A percentile compares a stretch with the other conserved stretches of the same genome.
Evolutionary conservation across 2,329 filamentous ascomycete genomes (phyloP).

Genomic region (Talaromyces atroroseus): DNA sequence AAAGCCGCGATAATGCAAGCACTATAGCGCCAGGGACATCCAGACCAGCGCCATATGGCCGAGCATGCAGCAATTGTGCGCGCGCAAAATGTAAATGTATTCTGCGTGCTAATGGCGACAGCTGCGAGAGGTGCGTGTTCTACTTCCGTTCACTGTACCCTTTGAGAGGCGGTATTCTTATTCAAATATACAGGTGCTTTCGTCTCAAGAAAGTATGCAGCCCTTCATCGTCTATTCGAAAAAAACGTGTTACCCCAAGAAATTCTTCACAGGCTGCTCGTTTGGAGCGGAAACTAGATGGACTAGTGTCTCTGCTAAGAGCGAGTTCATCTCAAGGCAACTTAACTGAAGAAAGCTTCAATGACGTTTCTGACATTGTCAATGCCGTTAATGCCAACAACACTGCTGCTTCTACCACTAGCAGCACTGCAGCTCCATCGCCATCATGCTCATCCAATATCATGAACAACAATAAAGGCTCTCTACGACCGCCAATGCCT

Average conservation of each 20-base stretch:
- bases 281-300: conserved; percentile 25
- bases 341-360: not conserved
- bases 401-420: not conserved
- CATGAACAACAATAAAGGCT: not conserved
- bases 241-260: conserved; percentile 16
- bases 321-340: conserved; percentile 15
- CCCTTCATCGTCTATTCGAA: conserved; percentile 31
- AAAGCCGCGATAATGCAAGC: not conserved
- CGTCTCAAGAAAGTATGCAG: conserved; percentile 40
- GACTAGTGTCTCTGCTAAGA: conserved; percentile 23
- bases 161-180: not conserved
- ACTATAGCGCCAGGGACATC: not conserved
- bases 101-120: conserved; percentile 9
- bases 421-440: not conserved
- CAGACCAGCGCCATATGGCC: conserved; percentile 14
- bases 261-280: conserved; percentile 18
- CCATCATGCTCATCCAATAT: conserved; percentile 2
- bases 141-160: not conserved
- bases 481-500: no score
- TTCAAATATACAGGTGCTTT: conserved; percentile 29
- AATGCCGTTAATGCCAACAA: not conserved
- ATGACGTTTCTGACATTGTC: conserved; percentile 1
- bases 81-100: conserved; percentile 24
- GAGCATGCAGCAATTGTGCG: conserved; percentile 21
- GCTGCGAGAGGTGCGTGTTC: conserved; percentile 14